phyloP scores from a whole-genome alignment of 1,284 basidiomycete species.

The Xerocomus amazonicus region DNA sequence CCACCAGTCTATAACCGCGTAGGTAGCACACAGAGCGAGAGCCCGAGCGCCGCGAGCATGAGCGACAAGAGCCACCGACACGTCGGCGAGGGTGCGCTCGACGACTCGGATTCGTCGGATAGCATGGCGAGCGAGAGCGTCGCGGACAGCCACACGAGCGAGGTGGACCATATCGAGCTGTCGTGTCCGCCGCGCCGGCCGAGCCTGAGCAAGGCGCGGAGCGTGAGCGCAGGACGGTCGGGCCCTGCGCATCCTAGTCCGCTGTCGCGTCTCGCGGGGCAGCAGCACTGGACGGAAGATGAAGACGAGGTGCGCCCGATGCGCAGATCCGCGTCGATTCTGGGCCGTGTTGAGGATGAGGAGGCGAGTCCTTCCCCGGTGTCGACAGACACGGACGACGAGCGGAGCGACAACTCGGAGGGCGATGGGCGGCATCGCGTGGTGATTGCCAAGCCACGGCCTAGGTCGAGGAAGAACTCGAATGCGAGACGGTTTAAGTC shows the following conservation, averaged over 20 bases:
- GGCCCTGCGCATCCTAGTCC: constrained; percentile 54
- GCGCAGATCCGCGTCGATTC: too few relatives aligned
- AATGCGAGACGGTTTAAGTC: constrained; percentile 2
- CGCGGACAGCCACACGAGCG: constrained; percentile 28
- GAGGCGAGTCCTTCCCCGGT: constrained; percentile 45
- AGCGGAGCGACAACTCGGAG: constrained; percentile 32
- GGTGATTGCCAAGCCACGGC: constrained; percentile 9
- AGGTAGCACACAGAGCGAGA: constrained; percentile 24
- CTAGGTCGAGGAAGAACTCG: constrained; percentile 23
- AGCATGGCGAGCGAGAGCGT: constrained; percentile 34
- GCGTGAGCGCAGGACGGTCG: constrained; percentile 25
- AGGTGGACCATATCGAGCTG: constrained; percentile 17
- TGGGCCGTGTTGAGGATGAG: constrained; percentile 37
- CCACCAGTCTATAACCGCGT: constrained; percentile 35
- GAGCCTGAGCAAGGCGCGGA: constrained; percentile 30
- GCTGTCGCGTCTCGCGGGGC: constrained; percentile 52
- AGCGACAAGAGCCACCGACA: constrained; percentile 47
- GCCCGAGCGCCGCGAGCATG: constrained; percentile 33
- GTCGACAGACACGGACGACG: constrained; percentile 50
- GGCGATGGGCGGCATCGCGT: background rate
- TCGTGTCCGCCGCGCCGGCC: background rate
- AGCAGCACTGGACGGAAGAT: constrained; percentile 51
- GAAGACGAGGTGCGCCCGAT: constrained; percentile 28
- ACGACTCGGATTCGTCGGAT: constrained; percentile 66
- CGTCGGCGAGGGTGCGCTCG: constrained; percentile 72